Conservation (phyloP, 495 filamentous ascomycete species). For the Penicillium flavigenum region DNA sequence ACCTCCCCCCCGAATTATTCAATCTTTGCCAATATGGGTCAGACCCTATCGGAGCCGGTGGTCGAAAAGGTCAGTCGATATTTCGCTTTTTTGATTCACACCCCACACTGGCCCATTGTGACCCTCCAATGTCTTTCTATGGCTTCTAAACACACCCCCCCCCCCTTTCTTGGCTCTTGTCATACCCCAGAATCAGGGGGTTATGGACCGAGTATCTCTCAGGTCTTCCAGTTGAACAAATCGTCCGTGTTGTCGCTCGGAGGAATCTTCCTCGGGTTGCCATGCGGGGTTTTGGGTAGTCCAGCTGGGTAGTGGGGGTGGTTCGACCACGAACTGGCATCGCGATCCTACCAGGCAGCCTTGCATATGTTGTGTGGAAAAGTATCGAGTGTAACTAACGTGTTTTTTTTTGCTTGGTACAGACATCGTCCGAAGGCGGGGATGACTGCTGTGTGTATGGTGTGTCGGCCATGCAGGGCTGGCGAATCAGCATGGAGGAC, state of each 20-base stretch:
- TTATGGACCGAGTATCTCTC: neutral
- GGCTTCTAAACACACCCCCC: conserved; percentile 18
- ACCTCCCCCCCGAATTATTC: conserved; percentile 27
- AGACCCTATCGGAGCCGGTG: conserved; percentile 98
- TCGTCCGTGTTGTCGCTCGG: neutral
- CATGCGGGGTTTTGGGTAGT: conserved; percentile 28
- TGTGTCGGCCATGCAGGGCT: conserved; percentile 98
- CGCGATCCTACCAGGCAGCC: conserved; percentile 6
- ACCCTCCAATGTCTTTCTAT: conserved; percentile 11
- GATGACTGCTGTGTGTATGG: conserved; percentile 92
- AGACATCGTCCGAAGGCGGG: conserved; percentile 85
- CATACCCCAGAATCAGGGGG: neutral
- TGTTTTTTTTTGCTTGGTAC: conserved; percentile 17
- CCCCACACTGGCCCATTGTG: conserved; percentile 34
- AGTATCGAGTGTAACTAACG: conserved; percentile 9
- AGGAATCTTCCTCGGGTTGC: conserved; percentile 13
- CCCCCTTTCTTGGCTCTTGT: conserved; percentile 7
- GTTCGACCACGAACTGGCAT: conserved; percentile 1
- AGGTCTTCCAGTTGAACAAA: neutral
- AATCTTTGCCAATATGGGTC: conserved; percentile 70
- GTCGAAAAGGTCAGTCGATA: conserved; percentile 85
- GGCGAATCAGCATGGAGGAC: conserved; percentile 99
- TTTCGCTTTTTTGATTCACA: conserved; percentile 25
- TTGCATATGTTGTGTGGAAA: conserved; percentile 4
- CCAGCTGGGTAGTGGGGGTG: conserved; percentile 20